phyloP scores from a whole-genome alignment of 331 rosid genomes.

The Spiraea crenata region DNA sequence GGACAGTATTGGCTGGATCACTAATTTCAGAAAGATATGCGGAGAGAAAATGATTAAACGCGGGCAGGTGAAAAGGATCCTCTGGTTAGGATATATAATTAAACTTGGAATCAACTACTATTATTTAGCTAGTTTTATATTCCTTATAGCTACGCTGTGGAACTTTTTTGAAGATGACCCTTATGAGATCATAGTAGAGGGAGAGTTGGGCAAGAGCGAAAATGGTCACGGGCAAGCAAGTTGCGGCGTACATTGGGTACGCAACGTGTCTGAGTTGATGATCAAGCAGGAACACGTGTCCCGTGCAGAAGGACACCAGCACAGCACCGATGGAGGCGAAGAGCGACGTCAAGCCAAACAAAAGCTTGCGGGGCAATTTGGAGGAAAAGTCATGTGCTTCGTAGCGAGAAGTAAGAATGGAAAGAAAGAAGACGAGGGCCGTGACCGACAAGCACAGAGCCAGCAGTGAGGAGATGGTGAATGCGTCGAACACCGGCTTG shows the following conservation, averaged over 20 bases:
- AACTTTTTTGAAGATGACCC: slow-evolving; percentile 25
- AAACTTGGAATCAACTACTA: no score
- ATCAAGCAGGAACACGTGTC: slow-evolving; percentile 36
- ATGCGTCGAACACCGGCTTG: slow-evolving; percentile 21
- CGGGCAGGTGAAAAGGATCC: no score
- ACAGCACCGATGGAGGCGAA: slow-evolving; percentile 31
- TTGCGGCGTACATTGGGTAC: slow-evolving; percentile 28
- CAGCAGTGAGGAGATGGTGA: slow-evolving; percentile 22
- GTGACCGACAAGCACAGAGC: slow-evolving; percentile 42
- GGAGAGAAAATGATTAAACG: no score
- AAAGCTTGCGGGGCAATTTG: slow-evolving; percentile 35
- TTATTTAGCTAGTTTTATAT: neutral
- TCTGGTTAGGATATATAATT: no score
- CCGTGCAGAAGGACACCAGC: slow-evolving; percentile 46
- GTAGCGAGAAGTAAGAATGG: slow-evolving; percentile 35
- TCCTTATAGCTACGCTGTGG: slow-evolving; percentile 24
- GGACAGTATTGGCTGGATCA: no score
- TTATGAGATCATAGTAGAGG: slow-evolving; percentile 38
- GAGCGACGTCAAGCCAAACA: slow-evolving; percentile 41
- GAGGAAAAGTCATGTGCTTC: slow-evolving; percentile 28
- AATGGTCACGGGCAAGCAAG: slow-evolving; percentile 37
- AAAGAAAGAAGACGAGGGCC: slow-evolving; percentile 38
- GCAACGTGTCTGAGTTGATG: slow-evolving; percentile 2
- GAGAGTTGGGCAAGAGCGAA: slow-evolving; percentile 44
- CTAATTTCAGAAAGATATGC: no score